Conservation (phyloP, 2,329 filamentous ascomycete genomes). For the Cryphonectria nitschkei region DNA sequence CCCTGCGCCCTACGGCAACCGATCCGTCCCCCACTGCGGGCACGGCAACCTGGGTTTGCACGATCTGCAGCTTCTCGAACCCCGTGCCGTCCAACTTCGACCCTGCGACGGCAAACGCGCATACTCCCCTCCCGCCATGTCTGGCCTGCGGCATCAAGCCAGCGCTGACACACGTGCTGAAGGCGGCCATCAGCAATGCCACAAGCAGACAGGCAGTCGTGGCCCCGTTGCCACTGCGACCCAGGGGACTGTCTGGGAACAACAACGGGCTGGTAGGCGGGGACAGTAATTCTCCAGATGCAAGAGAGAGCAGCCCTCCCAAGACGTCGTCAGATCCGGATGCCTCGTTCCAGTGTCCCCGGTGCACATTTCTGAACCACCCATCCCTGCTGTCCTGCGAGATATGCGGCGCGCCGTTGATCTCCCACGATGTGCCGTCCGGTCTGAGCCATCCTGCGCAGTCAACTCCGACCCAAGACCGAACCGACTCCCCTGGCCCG, state of each 20-base stretch:
- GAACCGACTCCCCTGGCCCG: conserved; percentile 80
- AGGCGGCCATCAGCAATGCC: conserved; percentile 80
- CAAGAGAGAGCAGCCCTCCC: conserved; percentile 24
- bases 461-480: conserved; percentile 34
- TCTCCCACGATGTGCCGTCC: conserved; percentile 54
- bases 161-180: conserved; percentile 77
- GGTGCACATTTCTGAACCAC: conserved; percentile 94
- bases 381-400: conserved; percentile 85
- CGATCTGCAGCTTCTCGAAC: conserved; percentile 94
- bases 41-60: conserved; percentile 89
- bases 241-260: conserved; percentile 28
- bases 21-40: conserved; percentile 53
- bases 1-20: conserved; percentile 47
- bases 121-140: conserved; percentile 83
- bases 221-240: conserved; percentile 39
- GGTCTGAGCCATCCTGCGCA: conserved; percentile 44
- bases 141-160: conserved; percentile 94
- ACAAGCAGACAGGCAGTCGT: conserved; percentile 53
- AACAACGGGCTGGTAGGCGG: conserved; percentile 25
- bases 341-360: conserved; percentile 68
- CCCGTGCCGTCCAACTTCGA: conserved; percentile 93
- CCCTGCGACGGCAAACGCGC: conserved; percentile 74
- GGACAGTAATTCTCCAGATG: conserved; percentile 21
- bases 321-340: conserved; percentile 37
- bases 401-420: conserved; percentile 81